A percentile compares a stretch with the other conserved stretches of the same genome.
Evolutionary conservation across 257 asterid species (phyloP).

Genomic region (Forsythia viridissima): DNA sequence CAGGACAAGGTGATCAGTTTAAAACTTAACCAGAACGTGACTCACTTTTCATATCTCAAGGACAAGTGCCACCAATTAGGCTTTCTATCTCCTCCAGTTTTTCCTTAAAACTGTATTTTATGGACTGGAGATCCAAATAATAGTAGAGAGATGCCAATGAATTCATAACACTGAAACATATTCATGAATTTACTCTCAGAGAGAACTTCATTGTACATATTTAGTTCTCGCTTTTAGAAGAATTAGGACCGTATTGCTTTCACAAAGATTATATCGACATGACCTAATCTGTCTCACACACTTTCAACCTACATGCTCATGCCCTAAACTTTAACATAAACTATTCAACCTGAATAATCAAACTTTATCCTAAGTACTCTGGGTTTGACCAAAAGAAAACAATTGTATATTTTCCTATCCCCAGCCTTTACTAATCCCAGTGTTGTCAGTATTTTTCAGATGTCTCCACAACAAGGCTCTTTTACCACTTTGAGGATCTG

Average conservation of each 20-base stretch:
- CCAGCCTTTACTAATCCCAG: not conserved
- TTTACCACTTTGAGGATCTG: not conserved
- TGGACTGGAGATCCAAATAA: not conserved
- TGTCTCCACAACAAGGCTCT: not conserved
- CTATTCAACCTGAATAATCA: not conserved
- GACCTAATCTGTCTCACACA: not conserved
- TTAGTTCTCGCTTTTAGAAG: not conserved
- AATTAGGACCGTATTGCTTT: not conserved
- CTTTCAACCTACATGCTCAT: not conserved
- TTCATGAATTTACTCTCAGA: not conserved
- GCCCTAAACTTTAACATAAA: not conserved
- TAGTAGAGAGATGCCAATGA: not conserved
- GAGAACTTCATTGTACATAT: not conserved
- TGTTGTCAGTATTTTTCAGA: not conserved
- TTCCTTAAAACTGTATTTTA: not conserved
- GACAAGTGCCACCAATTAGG: not conserved
- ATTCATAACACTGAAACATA: not conserved
- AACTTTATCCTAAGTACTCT: not conserved
- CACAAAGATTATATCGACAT: not conserved
- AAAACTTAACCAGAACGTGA: not conserved
- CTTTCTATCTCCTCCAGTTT: not conserved
- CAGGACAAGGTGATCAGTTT: not conserved
- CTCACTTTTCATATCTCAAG: not conserved
- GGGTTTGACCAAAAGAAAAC: not conserved
- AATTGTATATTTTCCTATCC: not conserved